Conservation (phyloP, 1,284 basidiomycete species). For the Fomitiporia mediterranea region DNA sequence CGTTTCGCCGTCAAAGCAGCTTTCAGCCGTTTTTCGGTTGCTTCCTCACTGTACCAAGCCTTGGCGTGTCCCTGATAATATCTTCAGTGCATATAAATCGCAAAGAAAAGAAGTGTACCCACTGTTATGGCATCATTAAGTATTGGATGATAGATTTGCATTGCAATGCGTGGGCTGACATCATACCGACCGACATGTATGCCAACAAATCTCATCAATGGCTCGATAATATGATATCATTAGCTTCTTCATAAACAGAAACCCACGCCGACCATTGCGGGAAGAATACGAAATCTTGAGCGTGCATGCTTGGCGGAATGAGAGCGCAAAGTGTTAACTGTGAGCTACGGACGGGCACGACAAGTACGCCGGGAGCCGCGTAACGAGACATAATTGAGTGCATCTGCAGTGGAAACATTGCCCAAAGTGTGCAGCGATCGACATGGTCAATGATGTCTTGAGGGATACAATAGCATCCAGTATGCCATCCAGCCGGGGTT, state of each 20-base stretch:
- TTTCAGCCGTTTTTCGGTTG: slow-evolving; percentile 71
- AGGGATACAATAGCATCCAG: slow-evolving; percentile 96
- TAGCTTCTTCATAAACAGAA: slow-evolving; percentile 57
- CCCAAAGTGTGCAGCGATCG: slow-evolving; percentile 94
- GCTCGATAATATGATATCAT: slow-evolving; percentile 73
- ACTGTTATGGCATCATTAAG: slow-evolving; percentile 63
- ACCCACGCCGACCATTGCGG: slow-evolving; percentile 74
- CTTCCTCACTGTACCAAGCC: slow-evolving; percentile 51
- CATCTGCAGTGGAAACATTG: slow-evolving; percentile 92
- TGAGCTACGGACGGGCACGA: slow-evolving; percentile 51
- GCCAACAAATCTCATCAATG: slow-evolving; percentile 71
- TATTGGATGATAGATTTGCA: slow-evolving; percentile 87
- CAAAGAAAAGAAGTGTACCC: slow-evolving; percentile 28
- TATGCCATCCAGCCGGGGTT: slow-evolving; percentile 95
- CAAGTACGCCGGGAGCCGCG: slow-evolving; percentile 48
- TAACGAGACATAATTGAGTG: slow-evolving; percentile 82
- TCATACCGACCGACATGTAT: slow-evolving; percentile 77
- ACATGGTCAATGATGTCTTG: slow-evolving; percentile 93
- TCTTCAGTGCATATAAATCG: slow-evolving; percentile 16
- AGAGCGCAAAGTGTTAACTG: slow-evolving; percentile 68
- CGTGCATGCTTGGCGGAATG: slow-evolving; percentile 67
- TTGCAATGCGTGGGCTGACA: slow-evolving; percentile 78
- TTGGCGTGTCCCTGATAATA: slow-evolving; percentile 46
- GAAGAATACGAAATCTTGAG: slow-evolving; percentile 81
- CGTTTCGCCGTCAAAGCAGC: slow-evolving; percentile 72